Conservation (phyloP, 164 flowering plant species). For the Sedum album region DNA sequence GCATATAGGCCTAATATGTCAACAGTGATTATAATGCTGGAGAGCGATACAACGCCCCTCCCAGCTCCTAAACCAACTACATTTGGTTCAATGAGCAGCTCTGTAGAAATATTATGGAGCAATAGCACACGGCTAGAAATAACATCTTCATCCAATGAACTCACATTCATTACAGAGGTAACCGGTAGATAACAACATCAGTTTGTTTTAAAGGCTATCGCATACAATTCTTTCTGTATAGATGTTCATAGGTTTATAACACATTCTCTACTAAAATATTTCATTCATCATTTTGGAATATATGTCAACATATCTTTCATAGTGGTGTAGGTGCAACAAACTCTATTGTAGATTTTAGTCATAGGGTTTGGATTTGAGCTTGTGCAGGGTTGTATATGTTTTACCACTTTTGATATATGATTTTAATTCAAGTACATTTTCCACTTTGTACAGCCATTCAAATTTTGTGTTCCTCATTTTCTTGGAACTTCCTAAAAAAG, state of each 20-base stretch:
- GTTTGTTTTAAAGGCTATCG: not conserved
- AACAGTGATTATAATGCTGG: constrained; percentile 28
- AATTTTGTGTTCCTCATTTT: too few species aligned
- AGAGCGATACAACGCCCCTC: constrained; percentile 20
- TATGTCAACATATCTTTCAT: not conserved
- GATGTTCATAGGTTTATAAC: not conserved
- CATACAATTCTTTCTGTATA: not conserved
- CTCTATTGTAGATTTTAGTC: too few species aligned
- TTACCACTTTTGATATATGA: too few species aligned
- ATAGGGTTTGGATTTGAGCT: too few species aligned
- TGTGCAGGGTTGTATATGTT: too few species aligned
- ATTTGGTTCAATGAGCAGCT: constrained; percentile 20
- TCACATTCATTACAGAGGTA: constrained; percentile 1
- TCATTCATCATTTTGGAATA: not conserved
- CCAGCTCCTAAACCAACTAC: constrained; percentile 26
- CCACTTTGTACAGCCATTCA: too few species aligned
- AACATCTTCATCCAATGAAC: not conserved
- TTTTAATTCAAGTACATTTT: too few species aligned
- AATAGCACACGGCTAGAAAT: constrained; percentile 12
- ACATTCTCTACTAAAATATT: not conserved
- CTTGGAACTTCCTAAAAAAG: too few species aligned
- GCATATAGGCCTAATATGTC: constrained; percentile 35
- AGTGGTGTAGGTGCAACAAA: not conserved
- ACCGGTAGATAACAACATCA: not conserved
- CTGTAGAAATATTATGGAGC: constrained; percentile 12